Base-by-base conservation (phyloP, 108 stramenopile species). In the Cyclotella sp. region DNA sequence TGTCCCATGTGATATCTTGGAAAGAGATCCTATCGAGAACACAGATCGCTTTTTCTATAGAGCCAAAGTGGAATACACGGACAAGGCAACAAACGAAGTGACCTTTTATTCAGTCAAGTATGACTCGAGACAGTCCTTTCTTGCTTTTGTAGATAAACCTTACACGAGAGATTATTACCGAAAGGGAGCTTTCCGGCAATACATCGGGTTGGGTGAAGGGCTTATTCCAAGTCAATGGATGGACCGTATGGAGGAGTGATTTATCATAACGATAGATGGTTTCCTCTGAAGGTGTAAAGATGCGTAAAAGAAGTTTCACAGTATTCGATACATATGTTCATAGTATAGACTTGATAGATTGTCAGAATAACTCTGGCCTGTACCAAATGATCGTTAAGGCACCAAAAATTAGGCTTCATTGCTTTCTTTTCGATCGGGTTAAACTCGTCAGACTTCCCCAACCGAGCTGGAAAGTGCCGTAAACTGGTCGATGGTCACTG, bases 401-500 rank as follows among this genome's bases (percentile, higher is more conserved):
- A 24, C 19, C 3, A 41, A 9, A 63, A 41, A 41, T 63, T 4
- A 15, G 4, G 34, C 19, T 9, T 34, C 34, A 52, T 19, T 42
- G 13, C 29, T 44, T 39, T 30, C 18, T 68, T 8, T 30, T 43
- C 34, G 51, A 28, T n/a, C 30, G 19, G 0, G 43, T 68, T 39
- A 22, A 13, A 19, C 49, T 19, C 49, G 1, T 19, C n/a, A 8
- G 4, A 11, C 19, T 62, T 53, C 80, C 53, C 68, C 76, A 83
- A 30, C 68, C 77, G 51, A 86, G 43, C 42, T 72, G 78, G 68
- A 84, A 96, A 18, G 85, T 87, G 0, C 87, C 95, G 75, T 73
- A 84, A 0, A 96, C 95, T 13, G 95, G 95, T 11, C 93, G 89
- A 72, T 96, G 95, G 59, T 96, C 95, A 39, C 90, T 91, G 52